These are phyloP conservation scores for Hypericum perforatum DNA, from an alignment of 345 rosid genomes.

Conservation along the genomic window DNA sequence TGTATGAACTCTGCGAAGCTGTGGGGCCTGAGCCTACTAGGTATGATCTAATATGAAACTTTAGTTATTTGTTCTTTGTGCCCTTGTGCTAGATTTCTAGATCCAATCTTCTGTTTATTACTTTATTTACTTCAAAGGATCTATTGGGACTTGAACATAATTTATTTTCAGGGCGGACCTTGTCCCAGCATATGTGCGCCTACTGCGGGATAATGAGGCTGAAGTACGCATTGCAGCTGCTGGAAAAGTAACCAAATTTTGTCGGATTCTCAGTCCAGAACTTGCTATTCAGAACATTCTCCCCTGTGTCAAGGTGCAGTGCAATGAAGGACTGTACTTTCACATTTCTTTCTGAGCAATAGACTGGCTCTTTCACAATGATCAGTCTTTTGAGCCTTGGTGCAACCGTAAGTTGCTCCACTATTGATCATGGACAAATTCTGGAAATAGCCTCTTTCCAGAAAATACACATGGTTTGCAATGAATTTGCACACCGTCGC, in stretches of 20 bases:
- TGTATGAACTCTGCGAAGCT: slow-evolving; percentile 94
- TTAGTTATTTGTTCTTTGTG: background rate
- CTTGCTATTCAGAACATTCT: slow-evolving; percentile 75
- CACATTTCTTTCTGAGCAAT: background rate
- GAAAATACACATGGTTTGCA: too few relatives aligned
- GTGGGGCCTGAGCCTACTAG: slow-evolving; percentile 92
- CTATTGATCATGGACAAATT: too few relatives aligned
- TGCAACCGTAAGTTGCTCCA: too few relatives aligned
- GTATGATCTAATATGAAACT: slow-evolving; percentile 24
- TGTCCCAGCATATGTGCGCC: slow-evolving; percentile 89
- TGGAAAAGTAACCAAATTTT: slow-evolving; percentile 89
- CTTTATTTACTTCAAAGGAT: background rate
- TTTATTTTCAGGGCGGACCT: slow-evolving; percentile 50
- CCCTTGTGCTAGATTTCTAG: background rate
- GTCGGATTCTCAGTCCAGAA: slow-evolving; percentile 78
- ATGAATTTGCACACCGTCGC: too few relatives aligned
- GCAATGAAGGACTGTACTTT: slow-evolving; percentile 1
- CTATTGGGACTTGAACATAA: background rate
- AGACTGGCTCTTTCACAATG: slow-evolving; percentile 1
- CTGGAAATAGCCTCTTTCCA: too few relatives aligned
- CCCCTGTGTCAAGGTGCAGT: slow-evolving; percentile 79
- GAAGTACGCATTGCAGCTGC: slow-evolving; percentile 99
- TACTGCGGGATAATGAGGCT: slow-evolving; percentile 96
- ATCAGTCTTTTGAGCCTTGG: background rate
- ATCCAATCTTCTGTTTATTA: background rate